Percentiles rank a stretch among this genome's conserved stretches.
Conservation (phyloP, 176 grass and related monocot species). For the Tillandsia leiboldiana region DNA sequence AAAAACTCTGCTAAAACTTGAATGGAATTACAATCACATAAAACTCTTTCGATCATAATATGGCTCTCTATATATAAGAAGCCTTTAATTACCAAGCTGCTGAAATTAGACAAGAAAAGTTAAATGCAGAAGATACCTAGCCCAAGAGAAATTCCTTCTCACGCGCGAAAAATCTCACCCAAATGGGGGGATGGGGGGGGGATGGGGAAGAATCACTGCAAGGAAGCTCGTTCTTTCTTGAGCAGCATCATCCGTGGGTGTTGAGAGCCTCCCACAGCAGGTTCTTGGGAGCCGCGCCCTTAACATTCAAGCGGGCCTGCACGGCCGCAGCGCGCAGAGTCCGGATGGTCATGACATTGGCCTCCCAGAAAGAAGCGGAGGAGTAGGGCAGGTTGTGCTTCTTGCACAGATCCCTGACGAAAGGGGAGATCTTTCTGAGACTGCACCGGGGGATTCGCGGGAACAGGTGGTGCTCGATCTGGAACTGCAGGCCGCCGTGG, state of each 20-base stretch:
- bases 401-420: slow-evolving; percentile 82
- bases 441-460: slow-evolving; percentile 77
- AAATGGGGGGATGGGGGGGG: no score
- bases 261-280: slow-evolving; percentile 90
- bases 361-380: slow-evolving; percentile 59
- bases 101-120: no score
- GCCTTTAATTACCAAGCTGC: no score
- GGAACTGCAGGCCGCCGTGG: slow-evolving; percentile 89
- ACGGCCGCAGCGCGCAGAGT: slow-evolving; percentile 67
- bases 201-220: no score
- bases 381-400: slow-evolving; percentile 64
- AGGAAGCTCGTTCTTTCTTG: background rate
- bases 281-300: slow-evolving; percentile 25
- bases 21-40: no score
- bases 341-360: slow-evolving; percentile 49
- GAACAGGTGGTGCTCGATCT: slow-evolving; percentile 92
- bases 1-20: no score
- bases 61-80: no score
- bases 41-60: no score
- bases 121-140: no score
- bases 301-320: slow-evolving; percentile 43
- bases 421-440: slow-evolving; percentile 42
- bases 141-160: no score
- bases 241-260: slow-evolving; percentile 59
- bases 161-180: no score